Conservation (phyloP, 2,329 filamentous ascomycete genomes). For the Alternaria infectoria region DNA sequence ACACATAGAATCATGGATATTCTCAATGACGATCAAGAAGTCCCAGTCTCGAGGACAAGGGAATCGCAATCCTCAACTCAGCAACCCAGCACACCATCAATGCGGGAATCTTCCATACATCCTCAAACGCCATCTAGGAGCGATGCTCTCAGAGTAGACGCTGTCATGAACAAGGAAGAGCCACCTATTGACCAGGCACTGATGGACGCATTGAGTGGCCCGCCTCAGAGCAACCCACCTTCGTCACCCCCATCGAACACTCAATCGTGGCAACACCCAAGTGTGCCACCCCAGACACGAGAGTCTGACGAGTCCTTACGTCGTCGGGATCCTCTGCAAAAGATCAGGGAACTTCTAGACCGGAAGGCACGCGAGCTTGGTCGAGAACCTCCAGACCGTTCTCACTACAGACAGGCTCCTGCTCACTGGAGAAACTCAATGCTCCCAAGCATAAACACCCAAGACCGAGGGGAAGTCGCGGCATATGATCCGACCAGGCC, state of each 20-base stretch:
- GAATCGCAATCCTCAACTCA: conserved; percentile 20
- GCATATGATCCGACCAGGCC: conserved; percentile 33
- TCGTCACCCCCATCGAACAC: conserved; percentile 23
- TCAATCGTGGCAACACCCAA: conserved; percentile 23
- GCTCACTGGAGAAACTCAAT: background rate
- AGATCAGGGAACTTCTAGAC: conserved; percentile 35
- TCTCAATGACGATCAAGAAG: conserved; percentile 44
- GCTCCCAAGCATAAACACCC: background rate
- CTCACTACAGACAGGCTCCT: conserved; percentile 14
- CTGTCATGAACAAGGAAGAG: conserved; percentile 26
- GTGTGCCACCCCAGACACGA: conserved; percentile 15
- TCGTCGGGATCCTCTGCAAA: conserved; percentile 32
- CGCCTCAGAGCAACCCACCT: conserved; percentile 25
- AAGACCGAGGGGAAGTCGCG: conserved; percentile 27
- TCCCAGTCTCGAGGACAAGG: conserved; percentile 28
- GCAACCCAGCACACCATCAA: conserved; percentile 27
- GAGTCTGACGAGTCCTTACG: conserved; percentile 34
- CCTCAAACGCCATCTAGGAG: conserved; percentile 27
- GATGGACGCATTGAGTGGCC: conserved; percentile 27
- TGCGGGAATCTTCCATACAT: conserved; percentile 16
- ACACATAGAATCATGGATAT: conserved; percentile 48
- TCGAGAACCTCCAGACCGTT: conserved; percentile 22
- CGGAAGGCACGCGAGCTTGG: conserved; percentile 32
- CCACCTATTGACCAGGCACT: conserved; percentile 29
- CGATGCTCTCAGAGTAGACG: conserved; percentile 23